Evolutionary conservation across 1,139 yeast genomes (phyloP), one percentile per base, ranked within the genome.

Genomic region (Saccharomycopsis hybrid): DNA sequence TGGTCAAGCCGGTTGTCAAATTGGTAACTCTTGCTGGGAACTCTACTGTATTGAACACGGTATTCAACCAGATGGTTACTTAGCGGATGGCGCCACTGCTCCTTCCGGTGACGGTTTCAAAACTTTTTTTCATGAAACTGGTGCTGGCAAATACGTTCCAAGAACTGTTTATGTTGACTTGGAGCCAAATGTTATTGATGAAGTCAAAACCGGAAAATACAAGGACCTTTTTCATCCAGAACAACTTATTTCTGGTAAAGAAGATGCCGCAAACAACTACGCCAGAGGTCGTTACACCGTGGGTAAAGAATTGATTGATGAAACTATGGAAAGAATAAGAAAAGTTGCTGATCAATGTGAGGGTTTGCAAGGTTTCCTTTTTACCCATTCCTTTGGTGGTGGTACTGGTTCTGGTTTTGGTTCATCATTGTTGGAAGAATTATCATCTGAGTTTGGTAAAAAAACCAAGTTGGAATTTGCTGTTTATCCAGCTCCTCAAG

Each of bases 1-100:
- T 52, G 74, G 74, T 57, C 74, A 70, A 63, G 98, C 98, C 59
- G 98, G 98, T 75, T 89, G 97, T 74, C 98, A 92, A 73, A 92
- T 92, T 64, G 98, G 98, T 73, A 92, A 92, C 72, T 86, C 97
- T 54, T 90, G 97, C 71, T 90, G 97, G 97, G 97, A 90, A 68
- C 76, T 86, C 60, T 92, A 92, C 73, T 88, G 97, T 58, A 82
- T 87, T 62, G 98, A 92, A 70, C 98, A 92, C 66, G 98, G 97
- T 54, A 92, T 92, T 62, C 82, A 85, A 63, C 87, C 89, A 53
- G 90, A 84, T 64, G 94, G 94, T 52, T 83, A 77, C 64, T 71
- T 84, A 58, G 78, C 82, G 66, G 89, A 82, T 55, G 90, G 87
- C 45, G 72, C 80, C 63, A 74, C 68, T 62, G 84, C 77, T 72